A percentile compares a stretch with the other conserved stretches of the same genome.
These are phyloP conservation scores for Bolboschoenus planiculmis DNA, from an alignment of 176 grass and related monocot genomes.

Conservation along the genomic window DNA sequence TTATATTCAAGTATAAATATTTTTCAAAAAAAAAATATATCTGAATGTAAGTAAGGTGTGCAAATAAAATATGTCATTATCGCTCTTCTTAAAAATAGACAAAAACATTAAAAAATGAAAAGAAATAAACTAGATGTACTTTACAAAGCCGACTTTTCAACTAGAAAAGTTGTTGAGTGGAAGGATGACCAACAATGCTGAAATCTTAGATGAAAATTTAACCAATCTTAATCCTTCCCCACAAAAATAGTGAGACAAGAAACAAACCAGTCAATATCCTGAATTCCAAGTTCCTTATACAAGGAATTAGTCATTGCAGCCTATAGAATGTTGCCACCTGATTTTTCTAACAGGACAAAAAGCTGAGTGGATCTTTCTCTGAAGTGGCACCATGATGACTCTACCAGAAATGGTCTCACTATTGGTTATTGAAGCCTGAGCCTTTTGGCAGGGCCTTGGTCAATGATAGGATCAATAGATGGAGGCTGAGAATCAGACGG, in stretches of 20 bases:
- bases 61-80: no score
- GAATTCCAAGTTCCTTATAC: not conserved
- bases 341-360: not conserved
- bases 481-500: constrained; percentile 42
- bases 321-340: not conserved
- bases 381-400: not conserved
- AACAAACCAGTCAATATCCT: not conserved
- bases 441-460: constrained; percentile 96
- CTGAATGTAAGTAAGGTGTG: no score
- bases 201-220: not conserved
- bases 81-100: not conserved
- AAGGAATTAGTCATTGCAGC: constrained; percentile 11
- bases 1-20: no score
- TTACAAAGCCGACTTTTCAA: not conserved
- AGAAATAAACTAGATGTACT: not conserved
- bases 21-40: no score
- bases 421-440: constrained; percentile 57
- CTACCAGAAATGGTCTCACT: constrained; percentile 1
- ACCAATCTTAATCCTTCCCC: not conserved
- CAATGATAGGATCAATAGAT: constrained; percentile 75
- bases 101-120: not conserved
- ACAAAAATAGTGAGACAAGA: not conserved
- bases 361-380: not conserved
- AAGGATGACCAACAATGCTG: not conserved
- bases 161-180: not conserved